These are phyloP conservation scores for Russula sp. DNA, from an alignment of 768 basidiomycete species.

Conservation along the genomic window DNA sequence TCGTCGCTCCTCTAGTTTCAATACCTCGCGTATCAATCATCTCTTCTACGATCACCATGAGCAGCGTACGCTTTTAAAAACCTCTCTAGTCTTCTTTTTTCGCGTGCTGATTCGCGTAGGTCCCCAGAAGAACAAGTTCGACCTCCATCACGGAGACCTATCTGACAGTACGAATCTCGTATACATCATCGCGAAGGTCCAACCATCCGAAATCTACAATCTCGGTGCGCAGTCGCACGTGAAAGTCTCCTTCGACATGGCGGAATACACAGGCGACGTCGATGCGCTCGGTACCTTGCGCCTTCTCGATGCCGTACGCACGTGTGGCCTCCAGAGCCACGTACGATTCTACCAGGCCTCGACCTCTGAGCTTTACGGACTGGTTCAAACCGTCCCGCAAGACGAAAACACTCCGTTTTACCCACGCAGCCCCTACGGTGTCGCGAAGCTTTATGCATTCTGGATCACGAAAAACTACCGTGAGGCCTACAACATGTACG, in stretches of 20 bases:
- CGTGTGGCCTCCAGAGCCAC: constrained; percentile 90
- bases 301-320: constrained; percentile 92
- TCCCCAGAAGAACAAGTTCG: constrained; percentile 71
- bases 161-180: constrained; percentile 97
- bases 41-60: constrained; percentile 92
- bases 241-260: constrained; percentile 99
- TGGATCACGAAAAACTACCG: constrained; percentile 92
- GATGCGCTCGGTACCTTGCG: constrained; percentile 94
- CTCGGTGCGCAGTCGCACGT: constrained; percentile 97
- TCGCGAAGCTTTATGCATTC: constrained; percentile 89
- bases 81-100: constrained; percentile 1
- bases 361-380: constrained; percentile 95
- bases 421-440: constrained; percentile 95
- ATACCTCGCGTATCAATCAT: constrained; percentile 92
- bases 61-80: constrained; percentile 55
- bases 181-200: constrained; percentile 91
- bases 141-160: constrained; percentile 88
- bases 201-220: constrained; percentile 96
- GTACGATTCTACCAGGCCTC: constrained; percentile 97
- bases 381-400: constrained; percentile 94
- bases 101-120: constrained; percentile 8
- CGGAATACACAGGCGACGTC: constrained; percentile 97
- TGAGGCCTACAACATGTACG: constrained; percentile 95
- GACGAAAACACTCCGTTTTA: constrained; percentile 97
- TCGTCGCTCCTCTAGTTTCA: constrained; percentile 96